Conservation (phyloP, 305 asterid species). For the Vinca major region DNA sequence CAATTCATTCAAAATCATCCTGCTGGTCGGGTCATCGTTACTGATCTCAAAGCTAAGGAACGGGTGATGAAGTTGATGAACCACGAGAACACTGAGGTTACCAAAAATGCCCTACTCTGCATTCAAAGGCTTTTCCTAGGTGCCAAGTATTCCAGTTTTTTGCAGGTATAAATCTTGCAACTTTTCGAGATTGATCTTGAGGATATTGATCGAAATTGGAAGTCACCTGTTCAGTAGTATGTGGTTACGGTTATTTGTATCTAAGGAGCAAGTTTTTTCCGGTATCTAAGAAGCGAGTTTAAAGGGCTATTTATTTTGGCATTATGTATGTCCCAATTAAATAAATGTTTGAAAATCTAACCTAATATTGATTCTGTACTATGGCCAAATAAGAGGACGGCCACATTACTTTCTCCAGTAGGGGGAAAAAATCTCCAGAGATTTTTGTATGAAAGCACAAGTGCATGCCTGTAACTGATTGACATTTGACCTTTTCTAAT, state of each 20-base stretch:
- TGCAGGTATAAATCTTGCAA: slow-evolving; percentile 43
- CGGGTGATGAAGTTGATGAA: slow-evolving; percentile 94
- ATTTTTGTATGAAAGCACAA: too few relatives aligned
- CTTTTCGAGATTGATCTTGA: background rate
- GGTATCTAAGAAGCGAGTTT: slow-evolving; percentile 5
- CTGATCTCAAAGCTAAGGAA: slow-evolving; percentile 89
- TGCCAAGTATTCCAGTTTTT: slow-evolving; percentile 92
- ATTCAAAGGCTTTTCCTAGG: slow-evolving; percentile 93
- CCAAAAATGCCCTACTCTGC: slow-evolving; percentile 87
- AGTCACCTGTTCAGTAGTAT: slow-evolving; percentile 12
- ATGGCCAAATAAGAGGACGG: background rate
- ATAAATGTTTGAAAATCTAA: background rate
- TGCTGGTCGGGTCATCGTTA: slow-evolving; percentile 78
- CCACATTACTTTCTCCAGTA: background rate
- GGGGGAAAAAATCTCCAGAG: too few relatives aligned
- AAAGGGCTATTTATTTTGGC: slow-evolving; percentile 4
- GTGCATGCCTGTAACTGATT: too few relatives aligned
- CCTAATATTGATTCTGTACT: background rate
- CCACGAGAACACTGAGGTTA: slow-evolving; percentile 79
- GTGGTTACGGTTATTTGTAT: slow-evolving; percentile 5
- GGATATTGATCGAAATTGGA: background rate
- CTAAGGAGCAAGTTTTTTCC: background rate
- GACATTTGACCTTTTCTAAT: too few relatives aligned
- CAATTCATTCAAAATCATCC: slow-evolving; percentile 86
- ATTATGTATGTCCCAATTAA: background rate